Evolutionary conservation across 2,329 filamentous ascomycete species (phyloP), one percentile per base, ranked within the genome.

Genomic region (Botrytis elliptica): DNA sequence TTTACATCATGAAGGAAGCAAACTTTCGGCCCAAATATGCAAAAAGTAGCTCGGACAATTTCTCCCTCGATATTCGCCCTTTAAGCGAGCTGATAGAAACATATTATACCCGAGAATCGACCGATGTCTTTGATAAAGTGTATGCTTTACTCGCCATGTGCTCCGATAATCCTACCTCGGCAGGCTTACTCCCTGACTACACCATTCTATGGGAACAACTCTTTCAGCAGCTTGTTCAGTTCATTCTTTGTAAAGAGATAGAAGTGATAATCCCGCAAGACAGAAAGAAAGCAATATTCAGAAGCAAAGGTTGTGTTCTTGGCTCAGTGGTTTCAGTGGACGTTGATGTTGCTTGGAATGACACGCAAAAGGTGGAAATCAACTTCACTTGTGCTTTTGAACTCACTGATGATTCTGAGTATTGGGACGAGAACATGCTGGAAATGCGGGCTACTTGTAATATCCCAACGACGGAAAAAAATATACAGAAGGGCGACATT

Each of bases 271-370:
- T 36, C 22, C 4, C 2, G 7, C 42, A 16, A 22, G 29, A 22
- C 8, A 14, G 12, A 1, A 66, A 42, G 0, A 36, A 16, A 0
- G 57, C 20, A 60, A 7, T 38, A 7, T 14, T 60, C 33, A 36
- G 1, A 60, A 60, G 57, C 20, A 36, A 36, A 7, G 64, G 64
- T 9, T 29, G 4, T 25, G 14, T 66, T 49, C 7, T 66, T 49
- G 64, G 42, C 14, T 2, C 0, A 1, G 42, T 66, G 0, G 2
- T 0, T 29, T 49, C 42, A 10, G 42, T 29, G 4, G 0, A 2
- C 1, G 9, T 22, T 10, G 29, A 49, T 49, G 20, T 1, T 60
- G 1, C 9, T 18, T 60, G 33, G 33, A 36, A 66, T 20, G 12
- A 36, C 40, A 66, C n/a, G 22, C 8, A 14, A 46, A 49, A 3